Base-by-base conservation (phyloP, 148 eudicot species). In the Chenopodium berlandieri region DNA sequence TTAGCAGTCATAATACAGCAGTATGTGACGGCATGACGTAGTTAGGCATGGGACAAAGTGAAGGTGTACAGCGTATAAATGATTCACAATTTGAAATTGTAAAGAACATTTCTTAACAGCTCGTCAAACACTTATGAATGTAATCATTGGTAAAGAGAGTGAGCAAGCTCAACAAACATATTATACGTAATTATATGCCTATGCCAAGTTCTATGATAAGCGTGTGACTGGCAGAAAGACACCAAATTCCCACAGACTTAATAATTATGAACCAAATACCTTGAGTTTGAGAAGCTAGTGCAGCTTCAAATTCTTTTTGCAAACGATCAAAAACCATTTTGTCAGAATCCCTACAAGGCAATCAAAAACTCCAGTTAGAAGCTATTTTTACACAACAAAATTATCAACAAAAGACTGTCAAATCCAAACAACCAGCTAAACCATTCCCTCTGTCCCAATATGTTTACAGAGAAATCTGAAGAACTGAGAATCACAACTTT, bases 271-370 rank as follows among this genome's bases (percentile, higher is more conserved):
- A 32, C 68, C 60, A 58, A 58, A 62, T 88, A 95, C 99, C 99
- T 92, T 90, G 94, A 62, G 94, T 91, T 88, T 92, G 93, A 84
- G 93, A 89, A 76, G 91, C 91, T 64, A 86, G 93, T 68, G 94
- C 98, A 89, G 91, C 93, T 79, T 92, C 95, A 89, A 97, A 97
- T 85, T 97, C 99, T 82, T 85, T 92, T 78, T 90, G 98, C 80
- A 97, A 78, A 77, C 99, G 99, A 89, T 97, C 99, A 88, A 90
- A 97, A 78, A 94, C 83, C 89, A 85, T 85, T 91, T 93, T 92
- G 85, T 94, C 97, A 47, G 99, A 92, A 83, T 96, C 99, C 93
- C 98, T 97, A 80, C 23, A 65, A 84, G 58, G 46, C 34, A 73
- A 75, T 17, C 1, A 78, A 77, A 58, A 27, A 12, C 63, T 77